phyloP scores from a whole-genome alignment of 768 basidiomycete genomes.

The Leucosporidium creatinivorum region DNA sequence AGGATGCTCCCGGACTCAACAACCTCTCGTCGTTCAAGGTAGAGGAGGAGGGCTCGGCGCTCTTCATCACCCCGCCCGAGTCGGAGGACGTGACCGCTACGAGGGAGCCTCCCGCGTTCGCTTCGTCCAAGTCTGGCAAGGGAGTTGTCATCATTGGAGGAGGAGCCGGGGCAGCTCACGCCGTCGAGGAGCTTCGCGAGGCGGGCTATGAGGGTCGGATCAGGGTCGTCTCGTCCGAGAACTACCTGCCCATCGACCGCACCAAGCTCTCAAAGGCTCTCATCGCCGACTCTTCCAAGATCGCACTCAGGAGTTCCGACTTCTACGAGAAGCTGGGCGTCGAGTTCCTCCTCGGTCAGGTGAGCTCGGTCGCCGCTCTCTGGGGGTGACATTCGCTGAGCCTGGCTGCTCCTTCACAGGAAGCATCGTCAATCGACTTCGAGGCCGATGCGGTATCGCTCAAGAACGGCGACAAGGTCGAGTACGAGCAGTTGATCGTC shows the following conservation, averaged over 20 bases:
- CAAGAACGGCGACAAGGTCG: slow-evolving; percentile 55
- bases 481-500: slow-evolving; percentile 70
- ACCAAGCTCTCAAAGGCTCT: slow-evolving; percentile 86
- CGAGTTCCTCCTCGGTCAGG: slow-evolving; percentile 56
- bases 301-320: slow-evolving; percentile 63
- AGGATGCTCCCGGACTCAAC: slow-evolving; percentile 80
- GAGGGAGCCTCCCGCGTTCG: slow-evolving; percentile 41
- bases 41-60: slow-evolving; percentile 15
- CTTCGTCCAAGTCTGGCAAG: slow-evolving; percentile 47
- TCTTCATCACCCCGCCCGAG: slow-evolving; percentile 28
- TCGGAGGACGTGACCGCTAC: slow-evolving; percentile 46
- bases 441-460: slow-evolving; percentile 57
- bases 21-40: slow-evolving; percentile 48
- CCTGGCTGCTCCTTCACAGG: slow-evolving; percentile 44
- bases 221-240: slow-evolving; percentile 70
- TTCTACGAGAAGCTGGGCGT: slow-evolving; percentile 61
- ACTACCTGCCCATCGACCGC: slow-evolving; percentile 74
- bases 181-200: slow-evolving; percentile 50
- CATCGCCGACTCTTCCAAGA: slow-evolving; percentile 65
- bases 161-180: slow-evolving; percentile 68
- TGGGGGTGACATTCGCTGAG: too few species aligned
- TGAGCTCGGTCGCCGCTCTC: slow-evolving; percentile 41
- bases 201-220: slow-evolving; percentile 71
- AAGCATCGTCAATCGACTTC: slow-evolving; percentile 62
- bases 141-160: slow-evolving; percentile 81